Evolutionary conservation across 2,329 filamentous ascomycete species (phyloP).

Genomic region (Colletotrichum eremochloae): DNA sequence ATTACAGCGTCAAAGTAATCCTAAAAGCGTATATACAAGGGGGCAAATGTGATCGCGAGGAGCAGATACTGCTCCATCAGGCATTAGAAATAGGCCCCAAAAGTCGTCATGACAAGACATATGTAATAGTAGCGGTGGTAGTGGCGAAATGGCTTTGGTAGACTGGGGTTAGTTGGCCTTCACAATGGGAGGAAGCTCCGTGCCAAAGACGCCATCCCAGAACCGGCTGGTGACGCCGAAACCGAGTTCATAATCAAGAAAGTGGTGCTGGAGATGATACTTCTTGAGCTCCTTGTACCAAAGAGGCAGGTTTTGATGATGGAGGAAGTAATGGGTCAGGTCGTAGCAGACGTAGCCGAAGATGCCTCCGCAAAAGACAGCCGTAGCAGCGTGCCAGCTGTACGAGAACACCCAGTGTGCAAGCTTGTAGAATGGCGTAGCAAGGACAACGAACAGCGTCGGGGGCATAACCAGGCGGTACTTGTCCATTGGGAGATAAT

Average conservation of each 20-base stretch:
- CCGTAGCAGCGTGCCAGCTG: slow-evolving; percentile 85
- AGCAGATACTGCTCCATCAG: slow-evolving; percentile 19
- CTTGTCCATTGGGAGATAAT: slow-evolving; percentile 99
- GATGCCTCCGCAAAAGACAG: slow-evolving; percentile 88
- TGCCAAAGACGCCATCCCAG: slow-evolving; percentile 95
- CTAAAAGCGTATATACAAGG: slow-evolving; percentile 37
- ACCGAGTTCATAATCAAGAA: slow-evolving; percentile 96
- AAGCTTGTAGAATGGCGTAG: slow-evolving; percentile 91
- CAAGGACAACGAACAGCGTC: slow-evolving; percentile 84
- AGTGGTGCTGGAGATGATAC: slow-evolving; percentile 97
- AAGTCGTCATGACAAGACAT: slow-evolving; percentile 31
- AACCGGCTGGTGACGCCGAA: slow-evolving; percentile 97
- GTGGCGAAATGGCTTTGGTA: background rate
- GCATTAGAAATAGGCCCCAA: slow-evolving; percentile 35
- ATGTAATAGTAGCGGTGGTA: slow-evolving; percentile 2
- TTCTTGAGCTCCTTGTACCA: slow-evolving; percentile 97
- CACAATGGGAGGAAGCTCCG: slow-evolving; percentile 71
- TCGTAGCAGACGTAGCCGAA: slow-evolving; percentile 98
- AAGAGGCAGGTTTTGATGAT: slow-evolving; percentile 90
- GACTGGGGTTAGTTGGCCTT: slow-evolving; percentile 51
- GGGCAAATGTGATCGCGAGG: slow-evolving; percentile 21
- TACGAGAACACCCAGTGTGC: slow-evolving; percentile 86
- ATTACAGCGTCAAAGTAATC: slow-evolving; percentile 36
- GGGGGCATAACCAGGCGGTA: slow-evolving; percentile 98
- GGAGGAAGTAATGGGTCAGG: slow-evolving; percentile 97